Evolutionary conservation across 169 alveolate species (phyloP).

Genomic region (Plasmodium billcollinsi): DNA sequence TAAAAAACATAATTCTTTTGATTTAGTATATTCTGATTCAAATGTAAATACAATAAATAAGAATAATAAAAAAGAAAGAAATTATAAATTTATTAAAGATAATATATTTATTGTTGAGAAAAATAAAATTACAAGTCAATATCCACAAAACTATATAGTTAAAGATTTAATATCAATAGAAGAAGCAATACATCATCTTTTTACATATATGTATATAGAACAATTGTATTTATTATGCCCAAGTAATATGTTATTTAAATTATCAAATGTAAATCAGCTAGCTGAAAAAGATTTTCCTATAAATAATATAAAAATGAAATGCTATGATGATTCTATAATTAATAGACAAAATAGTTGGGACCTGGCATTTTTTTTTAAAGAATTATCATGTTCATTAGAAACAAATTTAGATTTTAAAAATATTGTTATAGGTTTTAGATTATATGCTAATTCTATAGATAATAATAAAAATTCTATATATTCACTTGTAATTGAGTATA

Average conservation of each 20-base stretch:
- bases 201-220: constrained; percentile 76
- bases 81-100: constrained; percentile 54
- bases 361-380: constrained; percentile 38
- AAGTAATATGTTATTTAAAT: constrained; percentile 36
- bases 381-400: constrained; percentile 27
- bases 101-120: constrained; percentile 40
- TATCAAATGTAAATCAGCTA: constrained; percentile 13
- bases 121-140: constrained; percentile 34
- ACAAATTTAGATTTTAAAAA: constrained; percentile 64
- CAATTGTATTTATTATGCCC: constrained; percentile 67
- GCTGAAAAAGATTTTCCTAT: constrained; percentile 4
- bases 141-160: constrained; percentile 41
- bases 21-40: constrained; percentile 45
- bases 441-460: constrained; percentile 49
- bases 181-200: constrained; percentile 69
- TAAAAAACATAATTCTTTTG: constrained; percentile 6
- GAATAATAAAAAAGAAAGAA: constrained; percentile 61
- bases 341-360: constrained; percentile 63
- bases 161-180: constrained; percentile 65
- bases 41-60: constrained; percentile 49
- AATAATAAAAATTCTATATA: constrained; percentile 55
- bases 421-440: constrained; percentile 64
- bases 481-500: constrained; percentile 47
- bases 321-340: constrained; percentile 4
- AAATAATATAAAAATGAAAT: not conserved